Base-by-base conservation (phyloP, 2,329 filamentous ascomycete species). In the Amesomyces nigricolor region DNA sequence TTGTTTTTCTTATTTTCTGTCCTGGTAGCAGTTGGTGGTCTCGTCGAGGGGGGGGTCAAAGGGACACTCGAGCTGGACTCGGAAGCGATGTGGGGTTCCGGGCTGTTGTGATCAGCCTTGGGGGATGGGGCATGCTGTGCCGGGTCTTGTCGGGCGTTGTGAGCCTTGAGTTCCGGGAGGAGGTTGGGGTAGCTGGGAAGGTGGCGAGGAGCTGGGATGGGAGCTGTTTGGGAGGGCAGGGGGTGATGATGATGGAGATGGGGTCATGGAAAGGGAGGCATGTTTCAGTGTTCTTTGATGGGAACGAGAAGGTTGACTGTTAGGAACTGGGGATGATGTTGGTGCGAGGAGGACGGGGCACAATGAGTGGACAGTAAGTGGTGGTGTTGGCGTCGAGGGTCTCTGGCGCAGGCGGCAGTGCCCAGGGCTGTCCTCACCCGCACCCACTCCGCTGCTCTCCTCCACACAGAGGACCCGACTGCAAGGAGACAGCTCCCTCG, bases 41-140 rank as follows among this genome's bases (percentile, higher is more conserved):
- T 39, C 11, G 29, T 30, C 11, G 26, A 37, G 16, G n/a, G 47
- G 37, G 32, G 13, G 32, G 51, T 26, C 22, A 42, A 35, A 47
- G 51, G 37, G 16, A 2, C 10, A 38, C 54, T 58, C 57, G 57
- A 60, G 58, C 51, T 63, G 58, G 61, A 61, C 39, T 55, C 45
- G 56, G 53, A 49, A 54, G 57, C 54, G 45, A 46, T 59, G 58
- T 59, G 61, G 57, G 57, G 58, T 54, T 44, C 52, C 38, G 50
- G 54, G 26, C 47, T 55, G 56, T 53, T 57, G 58, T 60, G 54
- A 52, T 59, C 51, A 52, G 47, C 46, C 45, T 26, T 44, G 39
- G 51, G 52, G 54, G 50, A 53, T 22, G 49, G 40, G 50, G 50
- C 43, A 40, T 38, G 6, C n/a, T 37, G 47, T 32, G 39, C 14